These are phyloP conservation scores for Polygonum aviculare DNA, from an alignment of 148 eudicot species.

Conservation along the genomic window DNA sequence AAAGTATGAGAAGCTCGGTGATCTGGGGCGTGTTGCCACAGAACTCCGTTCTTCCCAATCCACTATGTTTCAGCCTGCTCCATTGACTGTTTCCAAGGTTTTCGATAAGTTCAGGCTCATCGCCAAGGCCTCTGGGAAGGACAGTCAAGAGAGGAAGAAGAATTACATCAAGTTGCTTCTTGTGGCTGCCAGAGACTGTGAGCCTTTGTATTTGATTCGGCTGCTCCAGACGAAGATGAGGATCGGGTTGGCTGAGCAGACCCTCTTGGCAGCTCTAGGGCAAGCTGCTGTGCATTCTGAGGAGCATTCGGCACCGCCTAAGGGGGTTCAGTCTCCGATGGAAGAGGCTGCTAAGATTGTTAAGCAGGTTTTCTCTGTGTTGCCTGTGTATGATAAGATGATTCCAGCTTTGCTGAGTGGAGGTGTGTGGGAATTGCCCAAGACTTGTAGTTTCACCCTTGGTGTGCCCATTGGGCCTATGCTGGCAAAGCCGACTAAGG, in stretches of 20 bases:
- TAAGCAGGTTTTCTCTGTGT: conserved; percentile 86
- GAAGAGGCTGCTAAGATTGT: conserved; percentile 90
- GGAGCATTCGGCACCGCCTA: conserved; percentile 59
- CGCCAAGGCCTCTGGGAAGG: conserved; percentile 89
- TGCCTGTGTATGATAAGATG: conserved; percentile 81
- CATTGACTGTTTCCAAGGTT: conserved; percentile 69
- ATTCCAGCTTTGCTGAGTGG: conserved; percentile 65
- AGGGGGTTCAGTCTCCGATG: conserved; percentile 46
- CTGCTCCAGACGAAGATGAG: conserved; percentile 85
- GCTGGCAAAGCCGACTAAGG: conserved; percentile 92
- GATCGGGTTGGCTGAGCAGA: conserved; percentile 92
- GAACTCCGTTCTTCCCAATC: conserved; percentile 72
- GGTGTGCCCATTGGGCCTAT: conserved; percentile 97
- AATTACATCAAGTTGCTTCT: conserved; percentile 71
- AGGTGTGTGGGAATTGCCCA: conserved; percentile 74
- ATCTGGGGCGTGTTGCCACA: conserved; percentile 87
- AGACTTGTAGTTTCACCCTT: conserved; percentile 64
- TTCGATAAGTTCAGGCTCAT: conserved; percentile 64
- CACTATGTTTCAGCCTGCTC: conserved; percentile 69
- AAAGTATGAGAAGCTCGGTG: conserved; percentile 67
- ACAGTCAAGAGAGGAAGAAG: conserved; percentile 90
- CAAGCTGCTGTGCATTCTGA: conserved; percentile 76
- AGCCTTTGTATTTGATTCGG: conserved; percentile 88
- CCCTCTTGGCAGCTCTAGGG: conserved; percentile 79
- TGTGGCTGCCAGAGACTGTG: conserved; percentile 93